Evolutionary conservation across 2,329 filamentous ascomycete genomes (phyloP).

Genomic region (Aspergillus latus): DNA sequence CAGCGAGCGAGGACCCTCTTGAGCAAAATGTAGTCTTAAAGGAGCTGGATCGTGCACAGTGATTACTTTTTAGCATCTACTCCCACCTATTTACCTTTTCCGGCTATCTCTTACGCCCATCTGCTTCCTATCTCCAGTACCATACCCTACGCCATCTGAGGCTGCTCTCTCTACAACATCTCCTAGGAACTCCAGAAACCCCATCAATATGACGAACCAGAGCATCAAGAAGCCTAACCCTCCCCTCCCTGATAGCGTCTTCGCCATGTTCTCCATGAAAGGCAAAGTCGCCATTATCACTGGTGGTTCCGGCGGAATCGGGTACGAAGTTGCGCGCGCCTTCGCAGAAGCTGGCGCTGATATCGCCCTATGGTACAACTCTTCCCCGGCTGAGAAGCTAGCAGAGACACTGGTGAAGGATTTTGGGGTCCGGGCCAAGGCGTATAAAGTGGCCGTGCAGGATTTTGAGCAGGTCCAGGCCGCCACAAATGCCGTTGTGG

Average conservation of each 20-base stretch:
- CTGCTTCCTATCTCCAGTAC: neutral
- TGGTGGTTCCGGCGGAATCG: conserved; percentile 69
- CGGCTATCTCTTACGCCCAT: too few relatives aligned
- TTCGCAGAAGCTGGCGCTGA: conserved; percentile 70
- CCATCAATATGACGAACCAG: neutral
- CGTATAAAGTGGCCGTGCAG: neutral
- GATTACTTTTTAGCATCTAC: neutral
- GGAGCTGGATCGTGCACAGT: too few relatives aligned
- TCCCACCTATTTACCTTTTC: neutral
- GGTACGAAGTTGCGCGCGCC: conserved; percentile 62
- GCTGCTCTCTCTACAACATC: neutral
- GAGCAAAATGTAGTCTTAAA: too few relatives aligned
- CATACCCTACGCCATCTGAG: too few relatives aligned
- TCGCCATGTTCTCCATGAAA: conserved; percentile 63
- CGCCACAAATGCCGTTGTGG: conserved; percentile 40
- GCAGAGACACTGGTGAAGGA: neutral
- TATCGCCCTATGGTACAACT: conserved; percentile 71
- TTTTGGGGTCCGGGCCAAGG: neutral
- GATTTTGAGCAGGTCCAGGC: neutral
- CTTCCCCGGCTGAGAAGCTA: conserved; percentile 50
- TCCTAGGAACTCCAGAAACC: neutral
- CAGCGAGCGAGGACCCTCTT: too few relatives aligned
- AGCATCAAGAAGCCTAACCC: neutral
- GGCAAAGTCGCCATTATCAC: conserved; percentile 69
- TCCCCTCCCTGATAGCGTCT: neutral